Evolutionary conservation across 441 rosid species (phyloP).

Genomic region (Arabidopsis hybrid): DNA sequence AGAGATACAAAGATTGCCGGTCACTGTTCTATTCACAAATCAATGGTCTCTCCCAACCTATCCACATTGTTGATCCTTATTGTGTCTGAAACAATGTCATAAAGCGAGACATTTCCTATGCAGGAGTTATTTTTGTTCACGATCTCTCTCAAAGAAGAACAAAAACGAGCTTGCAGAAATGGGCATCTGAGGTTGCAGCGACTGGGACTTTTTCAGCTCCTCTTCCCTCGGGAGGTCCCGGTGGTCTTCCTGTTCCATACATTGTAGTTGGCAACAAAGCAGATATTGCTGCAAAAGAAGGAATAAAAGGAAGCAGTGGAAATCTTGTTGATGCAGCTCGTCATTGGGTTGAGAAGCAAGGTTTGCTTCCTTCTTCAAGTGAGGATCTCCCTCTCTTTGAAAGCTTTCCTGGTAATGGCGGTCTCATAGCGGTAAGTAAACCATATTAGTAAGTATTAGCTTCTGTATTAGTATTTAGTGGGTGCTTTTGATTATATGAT

Average conservation of each 20-base stretch:
- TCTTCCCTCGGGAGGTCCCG: slow-evolving; percentile 86
- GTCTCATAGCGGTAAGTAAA: slow-evolving; percentile 76
- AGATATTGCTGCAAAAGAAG: slow-evolving; percentile 91
- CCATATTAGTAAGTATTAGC: background rate
- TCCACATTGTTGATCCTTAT: slow-evolving; percentile 12
- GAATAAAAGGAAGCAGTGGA: slow-evolving; percentile 93
- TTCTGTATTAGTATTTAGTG: background rate
- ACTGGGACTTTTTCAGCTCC: slow-evolving; percentile 98
- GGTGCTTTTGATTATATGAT: slow-evolving; percentile 29
- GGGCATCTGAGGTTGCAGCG: slow-evolving; percentile 92
- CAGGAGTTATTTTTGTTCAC: slow-evolving; percentile 97
- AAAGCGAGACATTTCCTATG: slow-evolving; percentile 2
- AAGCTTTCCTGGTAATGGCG: slow-evolving; percentile 90
- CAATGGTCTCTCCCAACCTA: slow-evolving; percentile 58
- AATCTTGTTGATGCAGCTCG: slow-evolving; percentile 99
- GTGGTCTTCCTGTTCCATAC: slow-evolving; percentile 97
- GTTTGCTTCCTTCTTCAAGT: slow-evolving; percentile 78
- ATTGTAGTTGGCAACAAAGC: slow-evolving; percentile 94
- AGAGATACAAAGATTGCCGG: slow-evolving; percentile 94
- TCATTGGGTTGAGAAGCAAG: slow-evolving; percentile 99
- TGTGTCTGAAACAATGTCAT: slow-evolving; percentile 33
- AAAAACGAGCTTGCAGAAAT: slow-evolving; percentile 90
- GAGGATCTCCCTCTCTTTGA: slow-evolving; percentile 97
- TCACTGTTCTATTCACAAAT: slow-evolving; percentile 95
- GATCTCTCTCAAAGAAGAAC: slow-evolving; percentile 98